Percentiles rank a stretch among this genome's conserved stretches.
Evolutionary conservation across 2,329 filamentous ascomycete species (phyloP).

Genomic region (Arthrobotrys iridis): DNA sequence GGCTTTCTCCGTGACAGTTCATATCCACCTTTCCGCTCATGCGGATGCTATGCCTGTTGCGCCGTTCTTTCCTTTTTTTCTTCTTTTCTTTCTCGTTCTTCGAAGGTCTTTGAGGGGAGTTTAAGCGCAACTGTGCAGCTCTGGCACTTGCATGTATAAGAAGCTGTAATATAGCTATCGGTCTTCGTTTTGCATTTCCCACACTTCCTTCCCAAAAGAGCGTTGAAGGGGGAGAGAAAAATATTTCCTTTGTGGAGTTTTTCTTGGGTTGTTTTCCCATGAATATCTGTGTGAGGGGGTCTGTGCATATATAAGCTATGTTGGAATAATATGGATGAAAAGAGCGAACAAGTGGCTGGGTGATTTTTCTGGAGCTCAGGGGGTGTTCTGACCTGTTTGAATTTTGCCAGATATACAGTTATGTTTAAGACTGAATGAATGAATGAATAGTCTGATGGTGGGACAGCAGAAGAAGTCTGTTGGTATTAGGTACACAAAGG

Average conservation of each 20-base stretch:
- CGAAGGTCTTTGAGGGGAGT: background rate
- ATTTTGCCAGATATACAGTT: slow-evolving; percentile 36
- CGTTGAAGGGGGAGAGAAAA: slow-evolving; percentile 13
- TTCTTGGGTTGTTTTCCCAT: background rate
- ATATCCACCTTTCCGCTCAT: slow-evolving; percentile 5
- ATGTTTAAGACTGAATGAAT: slow-evolving; percentile 3
- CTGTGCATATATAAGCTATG: slow-evolving; percentile 34
- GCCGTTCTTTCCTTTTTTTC: slow-evolving; percentile 9
- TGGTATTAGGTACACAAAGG: slow-evolving; percentile 33
- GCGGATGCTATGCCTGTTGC: slow-evolving; percentile 9
- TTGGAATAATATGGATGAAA: background rate
- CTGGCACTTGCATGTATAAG: slow-evolving; percentile 19
- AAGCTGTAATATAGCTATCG: slow-evolving; percentile 12
- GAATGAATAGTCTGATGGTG: background rate
- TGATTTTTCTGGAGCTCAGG: slow-evolving; percentile 15
- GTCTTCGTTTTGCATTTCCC: slow-evolving; percentile 9
- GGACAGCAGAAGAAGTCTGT: background rate
- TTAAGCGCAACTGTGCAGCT: slow-evolving; percentile 24
- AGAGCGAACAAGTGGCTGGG: background rate
- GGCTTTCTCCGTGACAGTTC: slow-evolving; percentile 5
- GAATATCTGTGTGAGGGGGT: slow-evolving; percentile 5
- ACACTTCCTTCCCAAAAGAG: slow-evolving; percentile 8
- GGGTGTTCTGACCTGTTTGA: slow-evolving; percentile 16
- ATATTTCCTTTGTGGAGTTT: slow-evolving; percentile 12
- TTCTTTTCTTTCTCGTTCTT: background rate